Conservation (phyloP, 805 yeast genomes). For the Yueomyces sinensis region DNA sequence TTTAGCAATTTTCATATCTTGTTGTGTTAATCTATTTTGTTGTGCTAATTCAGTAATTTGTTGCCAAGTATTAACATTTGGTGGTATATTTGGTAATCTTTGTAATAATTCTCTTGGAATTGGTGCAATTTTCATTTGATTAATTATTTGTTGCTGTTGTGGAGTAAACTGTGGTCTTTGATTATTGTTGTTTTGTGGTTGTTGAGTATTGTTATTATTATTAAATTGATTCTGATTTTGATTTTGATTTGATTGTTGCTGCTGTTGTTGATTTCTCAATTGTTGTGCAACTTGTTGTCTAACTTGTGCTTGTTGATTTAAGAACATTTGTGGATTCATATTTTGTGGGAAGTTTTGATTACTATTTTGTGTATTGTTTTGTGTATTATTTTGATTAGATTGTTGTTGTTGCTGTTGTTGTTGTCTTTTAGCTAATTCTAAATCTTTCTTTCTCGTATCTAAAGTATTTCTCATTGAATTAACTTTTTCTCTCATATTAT, state of each 20-base stretch:
- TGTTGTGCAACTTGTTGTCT: conserved; percentile 39
- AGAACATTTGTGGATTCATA: conserved; percentile 25
- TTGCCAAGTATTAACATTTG: conserved; percentile 69
- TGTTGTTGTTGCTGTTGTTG: conserved; percentile 14
- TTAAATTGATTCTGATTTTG: conserved; percentile 15
- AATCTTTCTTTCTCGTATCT: conserved; percentile 14
- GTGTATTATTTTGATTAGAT: conserved; percentile 10
- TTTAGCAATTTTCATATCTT: conserved; percentile 20
- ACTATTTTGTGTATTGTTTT: conserved; percentile 12
- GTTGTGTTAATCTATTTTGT: conserved; percentile 21
- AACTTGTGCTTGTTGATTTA: conserved; percentile 38
- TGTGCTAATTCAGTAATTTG: conserved; percentile 22
- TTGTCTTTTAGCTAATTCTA: conserved; percentile 3
- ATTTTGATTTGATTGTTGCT: conserved; percentile 16
- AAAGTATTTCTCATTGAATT: conserved; percentile 28
- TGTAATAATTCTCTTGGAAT: conserved; percentile 28
- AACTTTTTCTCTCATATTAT: conserved; percentile 32
- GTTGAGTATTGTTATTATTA: conserved; percentile 25
- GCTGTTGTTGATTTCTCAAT: conserved; percentile 19
- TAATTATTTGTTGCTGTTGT: conserved; percentile 22
- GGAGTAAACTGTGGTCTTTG: conserved; percentile 13
- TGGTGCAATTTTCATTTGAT: conserved; percentile 47
- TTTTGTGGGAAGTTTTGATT: conserved; percentile 2
- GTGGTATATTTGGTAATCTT: conserved; percentile 33
- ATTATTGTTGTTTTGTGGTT: conserved; percentile 8